A percentile compares a stretch with the other conserved stretches of the same genome.
Conservation (phyloP, 1,139 yeast species). For the Candida tropicalis region DNA sequence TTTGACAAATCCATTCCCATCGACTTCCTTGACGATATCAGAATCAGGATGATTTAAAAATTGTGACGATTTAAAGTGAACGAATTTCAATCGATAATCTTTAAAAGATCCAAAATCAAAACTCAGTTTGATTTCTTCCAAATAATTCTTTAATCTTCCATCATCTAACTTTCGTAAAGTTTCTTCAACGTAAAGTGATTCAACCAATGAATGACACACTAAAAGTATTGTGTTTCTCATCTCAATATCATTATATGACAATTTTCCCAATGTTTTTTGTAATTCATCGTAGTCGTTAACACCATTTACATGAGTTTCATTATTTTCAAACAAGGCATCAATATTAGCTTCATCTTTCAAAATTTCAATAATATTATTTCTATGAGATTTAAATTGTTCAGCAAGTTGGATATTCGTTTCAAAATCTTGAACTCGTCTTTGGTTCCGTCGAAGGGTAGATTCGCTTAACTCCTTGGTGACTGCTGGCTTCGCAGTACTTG, state of each 20-base stretch:
- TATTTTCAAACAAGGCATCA: slow-evolving; percentile 18
- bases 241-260: slow-evolving; percentile 21
- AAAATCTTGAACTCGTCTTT: slow-evolving; percentile 13
- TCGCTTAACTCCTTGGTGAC: background rate
- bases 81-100: slow-evolving; percentile 15
- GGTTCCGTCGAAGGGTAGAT: slow-evolving; percentile 8
- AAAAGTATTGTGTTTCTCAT: slow-evolving; percentile 25
- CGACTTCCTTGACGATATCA: slow-evolving; percentile 9
- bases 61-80: slow-evolving; percentile 34
- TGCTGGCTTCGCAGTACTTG: background rate
- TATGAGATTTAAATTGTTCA: slow-evolving; percentile 21
- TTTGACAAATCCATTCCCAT: slow-evolving; percentile 8
- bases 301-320: background rate
- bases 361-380: slow-evolving; percentile 21
- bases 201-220: slow-evolving; percentile 20
- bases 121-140: slow-evolving; percentile 19
- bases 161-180: slow-evolving; percentile 19
- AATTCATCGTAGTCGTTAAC: slow-evolving; percentile 12
- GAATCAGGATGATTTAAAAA: slow-evolving; percentile 33
- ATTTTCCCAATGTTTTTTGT: slow-evolving; percentile 2
- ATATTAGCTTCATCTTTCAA: slow-evolving; percentile 20
- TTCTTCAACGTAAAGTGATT: slow-evolving; percentile 28
- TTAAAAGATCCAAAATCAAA: slow-evolving; percentile 24
- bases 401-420: slow-evolving; percentile 15
- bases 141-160: slow-evolving; percentile 10